A percentile compares a stretch with the other conserved stretches of the same genome.
These are phyloP conservation scores for Globisporangium emineosum DNA, from an alignment of 352 stramenopile genomes.

Conservation along the genomic window DNA sequence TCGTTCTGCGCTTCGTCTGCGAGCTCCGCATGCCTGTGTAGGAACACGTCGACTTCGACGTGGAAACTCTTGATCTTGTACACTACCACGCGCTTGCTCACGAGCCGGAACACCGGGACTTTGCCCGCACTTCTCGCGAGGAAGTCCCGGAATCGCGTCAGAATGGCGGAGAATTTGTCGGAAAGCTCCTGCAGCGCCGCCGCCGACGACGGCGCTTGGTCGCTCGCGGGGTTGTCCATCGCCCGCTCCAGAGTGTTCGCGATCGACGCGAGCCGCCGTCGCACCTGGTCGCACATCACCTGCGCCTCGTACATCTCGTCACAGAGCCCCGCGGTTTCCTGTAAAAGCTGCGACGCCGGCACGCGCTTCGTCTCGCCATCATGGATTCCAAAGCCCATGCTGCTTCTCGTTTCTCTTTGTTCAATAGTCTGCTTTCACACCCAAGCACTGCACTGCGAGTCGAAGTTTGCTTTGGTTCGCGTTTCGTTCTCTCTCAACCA, in stretches of 20 bases:
- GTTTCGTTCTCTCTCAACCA: too few relatives aligned
- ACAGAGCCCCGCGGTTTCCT: background rate
- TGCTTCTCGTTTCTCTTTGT: background rate
- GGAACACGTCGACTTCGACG: constrained; percentile 1
- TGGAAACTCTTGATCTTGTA: constrained; percentile 4
- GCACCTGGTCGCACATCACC: constrained; percentile 16
- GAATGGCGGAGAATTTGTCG: background rate
- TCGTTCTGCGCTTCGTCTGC: constrained; percentile 3
- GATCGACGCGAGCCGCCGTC: constrained; percentile 4
- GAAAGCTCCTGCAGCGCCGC: background rate
- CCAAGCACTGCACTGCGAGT: too few relatives aligned
- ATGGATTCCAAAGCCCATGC: background rate
- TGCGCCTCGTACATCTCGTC: constrained; percentile 9
- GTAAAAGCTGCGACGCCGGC: background rate
- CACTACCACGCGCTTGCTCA: constrained; percentile 11
- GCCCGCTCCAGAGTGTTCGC: background rate
- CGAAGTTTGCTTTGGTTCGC: too few relatives aligned
- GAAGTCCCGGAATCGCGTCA: constrained; percentile 8
- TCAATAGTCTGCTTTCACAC: background rate
- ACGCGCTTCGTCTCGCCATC: background rate
- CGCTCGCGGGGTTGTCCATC: background rate
- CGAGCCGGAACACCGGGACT: constrained; percentile 1
- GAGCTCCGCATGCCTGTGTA: background rate
- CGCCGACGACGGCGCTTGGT: background rate
- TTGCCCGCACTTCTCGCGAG: background rate